Evolutionary conservation across 78 protist genomes (phyloP), one percentile per base, ranked within the genome.

Genomic region (Dictyostelium purpureum): DNA sequence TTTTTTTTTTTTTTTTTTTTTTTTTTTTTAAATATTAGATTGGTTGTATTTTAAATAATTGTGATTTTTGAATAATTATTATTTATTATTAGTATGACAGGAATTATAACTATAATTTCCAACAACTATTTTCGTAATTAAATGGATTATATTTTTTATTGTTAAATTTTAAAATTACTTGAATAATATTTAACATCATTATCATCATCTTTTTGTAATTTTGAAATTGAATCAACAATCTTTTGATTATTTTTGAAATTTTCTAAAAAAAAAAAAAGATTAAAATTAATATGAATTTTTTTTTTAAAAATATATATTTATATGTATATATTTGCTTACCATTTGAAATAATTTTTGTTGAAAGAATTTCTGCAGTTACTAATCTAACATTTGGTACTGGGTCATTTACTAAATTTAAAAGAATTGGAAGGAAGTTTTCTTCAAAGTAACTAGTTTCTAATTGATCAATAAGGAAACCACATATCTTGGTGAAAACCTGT

Each of bases 331-430:
- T 18, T 16, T 9, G 12, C 14, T 45, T 70, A 70, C 77, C 35
- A 35, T 69, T 71, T 7, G 52, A 47, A 12, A 33, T 19, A 71
- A 88, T 43, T 52, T 88, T 88, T 5, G 79, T 40, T 16, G 80
- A 71, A 63, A 88, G 31, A 5, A 74, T 77, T 40, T 88, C 87
- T 1, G 93, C 93, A 7, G 61, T 45, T 12, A 78, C 93, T 16
- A 88, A 69, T 52, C 93, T 52, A 40, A 88, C 93, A 59, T 88
- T 88, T 49, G 93, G 93, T 5, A 88, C 83, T 28, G 77, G 70
- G 21, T 88, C 93, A 43, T 61, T 42, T 24, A 65, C 65, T 5
- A 88, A 40, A 10, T 59, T 12, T 4, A 88, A 35, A 2, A 88
- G 19, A 12, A 40, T 35, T 24, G 87, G 75, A 33, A 88, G 35